A percentile compares a stretch with the other conserved stretches of the same genome.
Conservation (phyloP, 306 rosid genomes). For the Cucurbita ficifolia region DNA sequence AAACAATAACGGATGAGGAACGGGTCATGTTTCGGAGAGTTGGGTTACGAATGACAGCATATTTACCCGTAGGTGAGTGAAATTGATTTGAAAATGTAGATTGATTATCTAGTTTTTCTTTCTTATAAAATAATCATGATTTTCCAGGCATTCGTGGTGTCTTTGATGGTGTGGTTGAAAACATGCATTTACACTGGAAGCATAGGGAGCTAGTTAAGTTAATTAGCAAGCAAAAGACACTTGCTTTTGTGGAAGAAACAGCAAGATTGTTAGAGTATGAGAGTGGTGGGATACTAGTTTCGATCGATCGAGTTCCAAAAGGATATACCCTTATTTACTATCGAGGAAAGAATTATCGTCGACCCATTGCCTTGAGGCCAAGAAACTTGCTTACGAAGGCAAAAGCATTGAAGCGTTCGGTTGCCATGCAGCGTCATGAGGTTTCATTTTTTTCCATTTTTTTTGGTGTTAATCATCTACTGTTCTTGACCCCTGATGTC, state of each 20-base stretch:
- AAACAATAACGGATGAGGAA: conserved; percentile 92
- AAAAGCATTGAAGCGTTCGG: conserved; percentile 65
- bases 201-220: conserved; percentile 90
- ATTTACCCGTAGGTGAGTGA: conserved; percentile 75
- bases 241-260: conserved; percentile 76
- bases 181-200: conserved; percentile 96
- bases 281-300: conserved; percentile 86
- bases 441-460: conserved; percentile 18
- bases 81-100: conserved; percentile 9
- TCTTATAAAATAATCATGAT: conserved; percentile 10
- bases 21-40: conserved; percentile 73
- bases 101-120: conserved; percentile 9
- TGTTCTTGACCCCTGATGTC: conserved; percentile 1
- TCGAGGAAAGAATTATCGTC: conserved; percentile 88
- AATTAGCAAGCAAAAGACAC: conserved; percentile 71
- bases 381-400: conserved; percentile 86
- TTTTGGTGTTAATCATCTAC: neutral
- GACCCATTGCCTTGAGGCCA: conserved; percentile 62
- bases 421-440: conserved; percentile 91
- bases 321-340: conserved; percentile 76
- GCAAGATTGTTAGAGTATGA: conserved; percentile 74
- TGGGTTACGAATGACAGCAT: conserved; percentile 83
- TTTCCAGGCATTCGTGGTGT: conserved; percentile 74
- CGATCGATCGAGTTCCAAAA: conserved; percentile 81
- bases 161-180: conserved; percentile 78